Percentiles rank a stretch among this genome's conserved stretches.
These are phyloP conservation scores for Telopea speciosissima DNA, from an alignment of 177 flowering plant genomes.

Conservation along the genomic window DNA sequence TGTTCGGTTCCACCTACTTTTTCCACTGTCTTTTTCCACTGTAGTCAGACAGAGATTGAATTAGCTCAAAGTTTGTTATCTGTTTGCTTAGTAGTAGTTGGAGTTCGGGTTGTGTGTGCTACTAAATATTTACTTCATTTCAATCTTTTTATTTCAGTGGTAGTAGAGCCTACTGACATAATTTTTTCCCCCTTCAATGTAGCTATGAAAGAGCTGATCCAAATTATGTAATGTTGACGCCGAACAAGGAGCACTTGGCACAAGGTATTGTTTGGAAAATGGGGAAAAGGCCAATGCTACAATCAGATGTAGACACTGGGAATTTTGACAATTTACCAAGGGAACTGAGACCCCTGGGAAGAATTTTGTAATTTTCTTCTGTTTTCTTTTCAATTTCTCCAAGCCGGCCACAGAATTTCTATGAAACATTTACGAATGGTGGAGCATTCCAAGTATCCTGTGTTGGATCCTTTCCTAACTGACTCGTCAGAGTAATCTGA, in stretches of 20 bases:
- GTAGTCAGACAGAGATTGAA: too few species aligned
- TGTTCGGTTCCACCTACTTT: too few species aligned
- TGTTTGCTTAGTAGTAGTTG: too few species aligned
- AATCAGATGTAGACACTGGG: constrained; percentile 60
- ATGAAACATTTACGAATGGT: too few species aligned
- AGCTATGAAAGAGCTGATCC: constrained; percentile 94
- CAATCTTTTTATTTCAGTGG: too few species aligned
- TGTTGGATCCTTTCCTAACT: too few species aligned
- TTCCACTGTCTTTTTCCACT: too few species aligned
- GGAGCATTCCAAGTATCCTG: background rate
- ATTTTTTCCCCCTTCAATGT: background rate
- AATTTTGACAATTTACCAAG: constrained; percentile 61
- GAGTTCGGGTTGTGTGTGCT: too few species aligned
- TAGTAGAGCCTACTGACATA: too few species aligned
- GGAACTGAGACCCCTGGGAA: constrained; percentile 68
- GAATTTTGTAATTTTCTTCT: constrained; percentile 40
- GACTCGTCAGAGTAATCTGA: too few species aligned
- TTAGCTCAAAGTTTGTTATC: too few species aligned
- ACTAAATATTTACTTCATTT: too few species aligned
- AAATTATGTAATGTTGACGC: constrained; percentile 90
- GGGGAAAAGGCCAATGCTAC: constrained; percentile 65
- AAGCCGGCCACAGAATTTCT: background rate
- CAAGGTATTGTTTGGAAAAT: constrained; percentile 57
- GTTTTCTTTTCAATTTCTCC: background rate
- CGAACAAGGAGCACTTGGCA: constrained; percentile 86